Percentiles rank a stretch among this genome's conserved stretches.
These are phyloP conservation scores for Nepenthes mirabilis DNA, from an alignment of 148 eudicot species.

Conservation along the genomic window DNA sequence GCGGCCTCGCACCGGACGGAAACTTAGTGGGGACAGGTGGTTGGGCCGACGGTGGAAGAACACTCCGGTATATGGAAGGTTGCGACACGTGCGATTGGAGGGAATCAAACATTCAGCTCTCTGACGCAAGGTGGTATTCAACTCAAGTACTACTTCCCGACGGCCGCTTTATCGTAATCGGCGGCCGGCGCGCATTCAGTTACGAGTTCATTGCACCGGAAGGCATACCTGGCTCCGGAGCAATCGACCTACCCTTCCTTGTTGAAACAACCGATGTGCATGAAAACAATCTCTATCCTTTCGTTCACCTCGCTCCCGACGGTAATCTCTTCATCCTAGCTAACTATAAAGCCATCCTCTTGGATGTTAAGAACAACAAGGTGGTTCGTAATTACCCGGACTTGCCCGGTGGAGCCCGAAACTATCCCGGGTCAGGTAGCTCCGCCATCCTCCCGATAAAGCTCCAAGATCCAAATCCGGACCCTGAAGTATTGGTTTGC, in stretches of 20 bases:
- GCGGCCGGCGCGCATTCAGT: slow-evolving; percentile 52
- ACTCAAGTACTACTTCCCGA: slow-evolving; percentile 44
- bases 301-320: slow-evolving; percentile 57
- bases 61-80: slow-evolving; percentile 19
- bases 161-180: slow-evolving; percentile 39
- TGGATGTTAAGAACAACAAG: slow-evolving; percentile 27
- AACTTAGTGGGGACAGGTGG: slow-evolving; percentile 64
- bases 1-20: slow-evolving; percentile 50
- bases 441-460: slow-evolving; percentile 56
- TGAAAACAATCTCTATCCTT: slow-evolving; percentile 89
- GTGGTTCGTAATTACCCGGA: slow-evolving; percentile 34
- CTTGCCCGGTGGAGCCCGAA: slow-evolving; percentile 61
- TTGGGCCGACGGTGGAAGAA: slow-evolving; percentile 25
- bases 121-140: slow-evolving; percentile 46
- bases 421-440: slow-evolving; percentile 73
- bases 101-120: slow-evolving; percentile 19
- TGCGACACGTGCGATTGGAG: slow-evolving; percentile 29
- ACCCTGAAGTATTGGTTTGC: slow-evolving; percentile 45
- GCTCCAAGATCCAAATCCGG: slow-evolving; percentile 7
- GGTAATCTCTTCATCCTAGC: slow-evolving; percentile 71
- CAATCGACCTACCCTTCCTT: slow-evolving; percentile 32
- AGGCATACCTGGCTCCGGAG: slow-evolving; percentile 12
- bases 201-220: slow-evolving; percentile 46
- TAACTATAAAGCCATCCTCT: slow-evolving; percentile 37
- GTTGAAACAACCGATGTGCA: slow-evolving; percentile 29